Evolutionary conservation across 1,139 yeast genomes (phyloP).

Genomic region (Candida labiduridarum): DNA sequence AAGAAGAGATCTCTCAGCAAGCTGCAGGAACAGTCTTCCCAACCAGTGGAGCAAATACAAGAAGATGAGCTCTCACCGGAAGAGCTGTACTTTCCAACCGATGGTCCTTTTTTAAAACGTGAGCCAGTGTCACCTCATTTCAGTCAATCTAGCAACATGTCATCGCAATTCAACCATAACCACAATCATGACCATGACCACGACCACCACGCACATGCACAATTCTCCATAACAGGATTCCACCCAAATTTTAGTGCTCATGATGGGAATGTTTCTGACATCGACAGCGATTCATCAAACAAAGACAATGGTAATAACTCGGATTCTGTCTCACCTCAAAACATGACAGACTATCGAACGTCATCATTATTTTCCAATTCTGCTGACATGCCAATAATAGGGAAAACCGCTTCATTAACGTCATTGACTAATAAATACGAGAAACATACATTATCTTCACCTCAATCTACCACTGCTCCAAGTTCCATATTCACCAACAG

Average conservation of each 20-base stretch:
- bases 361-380: constrained; percentile 13
- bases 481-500: constrained; percentile 16
- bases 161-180: constrained; percentile 7
- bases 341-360: constrained; percentile 5
- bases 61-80: constrained; percentile 2
- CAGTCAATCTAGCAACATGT: neutral
- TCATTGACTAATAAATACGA: constrained; percentile 32
- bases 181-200: neutral
- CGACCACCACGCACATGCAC: neutral
- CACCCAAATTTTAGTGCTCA: neutral
- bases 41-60: neutral
- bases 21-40: neutral
- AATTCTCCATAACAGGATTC: constrained; percentile 1
- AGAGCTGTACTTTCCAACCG: constrained; percentile 1
- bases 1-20: neutral
- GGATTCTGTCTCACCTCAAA: constrained; percentile 13
- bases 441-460: constrained; percentile 30
- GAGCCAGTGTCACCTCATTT: constrained; percentile 1
- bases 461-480: constrained; percentile 18
- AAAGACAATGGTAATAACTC: constrained; percentile 1
- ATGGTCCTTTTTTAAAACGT: constrained; percentile 1
- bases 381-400: constrained; percentile 11
- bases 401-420: constrained; percentile 17
- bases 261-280: constrained; percentile 12
- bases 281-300: constrained; percentile 13